These are phyloP conservation scores for Beauveria sp. DNA, from an alignment of 2,329 filamentous ascomycete species.

Conservation along the genomic window DNA sequence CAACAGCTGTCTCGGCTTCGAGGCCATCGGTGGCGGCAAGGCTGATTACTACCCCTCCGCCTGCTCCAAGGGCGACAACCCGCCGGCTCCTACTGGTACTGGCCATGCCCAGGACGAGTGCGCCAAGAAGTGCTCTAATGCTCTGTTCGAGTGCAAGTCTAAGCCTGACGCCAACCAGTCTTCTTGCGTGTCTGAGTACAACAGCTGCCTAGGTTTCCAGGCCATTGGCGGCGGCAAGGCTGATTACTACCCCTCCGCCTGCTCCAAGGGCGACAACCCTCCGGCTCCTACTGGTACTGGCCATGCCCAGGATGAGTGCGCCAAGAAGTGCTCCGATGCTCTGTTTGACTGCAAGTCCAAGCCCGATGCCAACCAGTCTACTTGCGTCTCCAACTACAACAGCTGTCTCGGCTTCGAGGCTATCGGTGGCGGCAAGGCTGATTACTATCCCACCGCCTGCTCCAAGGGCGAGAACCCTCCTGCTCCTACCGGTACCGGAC, in stretches of 20 bases:
- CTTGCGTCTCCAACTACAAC: background rate
- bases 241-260: background rate
- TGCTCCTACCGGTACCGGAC: background rate
- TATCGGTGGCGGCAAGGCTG: background rate
- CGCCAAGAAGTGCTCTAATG: background rate
- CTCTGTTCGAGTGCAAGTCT: background rate
- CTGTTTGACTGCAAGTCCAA: background rate
- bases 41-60: background rate
- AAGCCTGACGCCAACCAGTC: background rate
- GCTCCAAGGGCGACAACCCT: background rate
- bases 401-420: background rate
- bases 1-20: background rate
- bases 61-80: background rate
- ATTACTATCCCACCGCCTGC: background rate
- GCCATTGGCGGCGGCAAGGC: background rate
- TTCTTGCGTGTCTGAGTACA: background rate
- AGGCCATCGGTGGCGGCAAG: background rate
- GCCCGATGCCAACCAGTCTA: background rate
- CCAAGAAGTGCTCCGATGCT: background rate
- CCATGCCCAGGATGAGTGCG: background rate
- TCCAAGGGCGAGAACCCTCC: background rate
- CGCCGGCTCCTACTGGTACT: background rate
- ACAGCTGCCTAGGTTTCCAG: background rate
- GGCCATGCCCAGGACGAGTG: background rate
- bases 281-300: background rate